Conservation (phyloP, 2,329 filamentous ascomycete species). For the Fusarium cicatricum region DNA sequence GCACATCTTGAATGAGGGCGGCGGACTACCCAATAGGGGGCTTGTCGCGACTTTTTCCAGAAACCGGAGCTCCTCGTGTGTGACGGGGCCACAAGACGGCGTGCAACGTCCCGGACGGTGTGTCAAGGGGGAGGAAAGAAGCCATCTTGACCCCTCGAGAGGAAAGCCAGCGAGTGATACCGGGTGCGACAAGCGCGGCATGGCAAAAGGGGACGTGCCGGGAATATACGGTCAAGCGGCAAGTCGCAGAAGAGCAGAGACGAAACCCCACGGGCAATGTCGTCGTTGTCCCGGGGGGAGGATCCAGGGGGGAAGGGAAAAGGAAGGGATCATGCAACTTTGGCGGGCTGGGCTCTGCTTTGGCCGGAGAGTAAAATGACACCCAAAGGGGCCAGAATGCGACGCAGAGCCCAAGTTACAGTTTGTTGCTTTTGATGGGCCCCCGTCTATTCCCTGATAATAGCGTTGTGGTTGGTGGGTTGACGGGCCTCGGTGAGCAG, state of each 20-base stretch:
- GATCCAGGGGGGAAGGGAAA: neutral
- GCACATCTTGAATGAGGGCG: conserved; percentile 2
- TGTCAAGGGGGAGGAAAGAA: neutral
- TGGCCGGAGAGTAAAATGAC: neutral
- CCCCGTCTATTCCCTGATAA: neutral
- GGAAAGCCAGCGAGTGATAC: conserved; percentile 25
- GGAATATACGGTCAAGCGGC: conserved; percentile 16
- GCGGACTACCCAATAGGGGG: conserved; percentile 32
- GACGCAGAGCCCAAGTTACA: neutral
- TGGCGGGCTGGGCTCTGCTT: neutral
- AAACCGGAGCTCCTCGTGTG: conserved; percentile 26
- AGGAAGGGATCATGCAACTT: conserved; percentile 5
- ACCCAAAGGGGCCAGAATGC: conserved; percentile 1
- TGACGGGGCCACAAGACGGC: conserved; percentile 16
- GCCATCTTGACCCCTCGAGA: neutral
- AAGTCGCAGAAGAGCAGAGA: conserved; percentile 10
- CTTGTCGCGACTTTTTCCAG: conserved; percentile 38
- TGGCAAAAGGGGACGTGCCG: conserved; percentile 10
- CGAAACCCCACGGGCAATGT: conserved; percentile 8
- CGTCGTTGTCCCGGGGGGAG: conserved; percentile 7
- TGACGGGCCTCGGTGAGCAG: neutral
- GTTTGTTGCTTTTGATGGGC: neutral
- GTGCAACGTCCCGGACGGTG: conserved; percentile 10
- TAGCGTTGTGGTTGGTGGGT: neutral
- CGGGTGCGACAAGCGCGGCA: conserved; percentile 11